Evolutionary conservation across 352 stramenopile species (phyloP).

Genomic region (Phytophthora citricola): DNA sequence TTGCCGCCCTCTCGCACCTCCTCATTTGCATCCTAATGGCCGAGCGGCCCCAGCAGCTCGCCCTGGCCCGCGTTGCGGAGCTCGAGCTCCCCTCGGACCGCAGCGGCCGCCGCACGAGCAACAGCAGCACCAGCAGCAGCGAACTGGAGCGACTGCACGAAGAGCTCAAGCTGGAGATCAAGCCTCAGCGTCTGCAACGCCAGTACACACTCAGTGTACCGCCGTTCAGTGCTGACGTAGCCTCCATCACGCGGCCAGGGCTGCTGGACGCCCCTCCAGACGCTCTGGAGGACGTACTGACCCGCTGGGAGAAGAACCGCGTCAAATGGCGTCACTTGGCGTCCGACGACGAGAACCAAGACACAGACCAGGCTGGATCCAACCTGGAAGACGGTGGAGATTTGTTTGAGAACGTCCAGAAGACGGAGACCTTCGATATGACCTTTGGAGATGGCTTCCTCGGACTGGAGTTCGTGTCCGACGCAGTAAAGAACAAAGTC

Average conservation of each 20-base stretch:
- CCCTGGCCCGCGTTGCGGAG: constrained; percentile 33
- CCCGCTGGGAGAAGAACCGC: constrained; percentile 67
- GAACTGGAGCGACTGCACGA: constrained; percentile 62
- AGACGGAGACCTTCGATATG: constrained; percentile 68
- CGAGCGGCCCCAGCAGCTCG: constrained; percentile 30
- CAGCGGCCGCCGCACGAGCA: constrained; percentile 17
- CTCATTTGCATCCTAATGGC: constrained; percentile 21
- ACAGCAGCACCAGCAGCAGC: constrained; percentile 34
- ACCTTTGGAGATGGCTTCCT: constrained; percentile 78
- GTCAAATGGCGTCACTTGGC: constrained; percentile 54
- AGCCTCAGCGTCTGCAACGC: constrained; percentile 67
- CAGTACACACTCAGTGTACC: constrained; percentile 86
- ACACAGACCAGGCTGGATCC: constrained; percentile 2
- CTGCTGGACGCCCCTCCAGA: constrained; percentile 44
- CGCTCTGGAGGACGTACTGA: constrained; percentile 54
- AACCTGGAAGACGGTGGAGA: constrained; percentile 30
- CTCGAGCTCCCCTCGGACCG: constrained; percentile 16
- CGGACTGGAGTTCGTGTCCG: constrained; percentile 75
- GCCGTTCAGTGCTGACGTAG: constrained; percentile 35
- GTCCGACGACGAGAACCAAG: constrained; percentile 19
- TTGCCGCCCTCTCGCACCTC: constrained; percentile 14
- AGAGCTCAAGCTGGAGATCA: constrained; percentile 73
- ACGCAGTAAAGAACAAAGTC: constrained; percentile 56
- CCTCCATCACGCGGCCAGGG: constrained; percentile 23
- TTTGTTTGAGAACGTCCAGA: constrained; percentile 31